Conservation (phyloP, 2,329 filamentous ascomycete species). For the Xylariaceae sp. region DNA sequence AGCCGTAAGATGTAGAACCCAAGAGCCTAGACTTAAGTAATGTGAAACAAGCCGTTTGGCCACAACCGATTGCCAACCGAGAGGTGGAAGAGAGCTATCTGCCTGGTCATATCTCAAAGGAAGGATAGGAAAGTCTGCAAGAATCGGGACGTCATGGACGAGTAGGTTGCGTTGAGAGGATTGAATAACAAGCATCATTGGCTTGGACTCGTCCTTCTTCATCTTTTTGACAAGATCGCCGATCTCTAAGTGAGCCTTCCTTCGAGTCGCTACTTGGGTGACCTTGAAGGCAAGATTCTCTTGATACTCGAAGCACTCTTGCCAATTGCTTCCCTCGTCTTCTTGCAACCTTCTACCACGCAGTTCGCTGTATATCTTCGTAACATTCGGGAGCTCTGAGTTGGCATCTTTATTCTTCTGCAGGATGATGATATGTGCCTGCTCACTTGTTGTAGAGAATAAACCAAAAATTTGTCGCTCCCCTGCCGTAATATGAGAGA, state of each 20-base stretch:
- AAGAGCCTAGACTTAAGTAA: conserved; percentile 90
- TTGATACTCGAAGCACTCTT: conserved; percentile 85
- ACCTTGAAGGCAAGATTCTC: conserved; percentile 85
- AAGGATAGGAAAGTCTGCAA: conserved; percentile 85
- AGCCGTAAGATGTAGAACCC: conserved; percentile 86
- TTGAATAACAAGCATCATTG: conserved; percentile 86
- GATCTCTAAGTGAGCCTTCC: conserved; percentile 88
- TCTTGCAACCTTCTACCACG: conserved; percentile 70
- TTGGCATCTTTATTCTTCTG: conserved; percentile 78
- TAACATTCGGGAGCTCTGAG: conserved; percentile 87
- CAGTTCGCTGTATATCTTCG: conserved; percentile 84
- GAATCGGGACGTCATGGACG: conserved; percentile 80
- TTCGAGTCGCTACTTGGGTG: conserved; percentile 84
- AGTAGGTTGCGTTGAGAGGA: conserved; percentile 83
- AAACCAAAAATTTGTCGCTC: conserved; percentile 93
- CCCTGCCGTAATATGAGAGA: conserved; percentile 90
- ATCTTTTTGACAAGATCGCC: conserved; percentile 89
- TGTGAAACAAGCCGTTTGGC: conserved; percentile 85
- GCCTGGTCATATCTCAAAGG: conserved; percentile 80
- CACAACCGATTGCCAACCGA: conserved; percentile 92
- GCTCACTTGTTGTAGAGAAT: conserved; percentile 80
- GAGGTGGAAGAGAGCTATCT: conserved; percentile 85
- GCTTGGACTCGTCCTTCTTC: conserved; percentile 80
- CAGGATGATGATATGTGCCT: conserved; percentile 87
- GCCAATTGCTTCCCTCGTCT: conserved; percentile 72